Base-by-base conservation (phyloP, 768 basidiomycete genomes). In the Podaxis sp. region DNA sequence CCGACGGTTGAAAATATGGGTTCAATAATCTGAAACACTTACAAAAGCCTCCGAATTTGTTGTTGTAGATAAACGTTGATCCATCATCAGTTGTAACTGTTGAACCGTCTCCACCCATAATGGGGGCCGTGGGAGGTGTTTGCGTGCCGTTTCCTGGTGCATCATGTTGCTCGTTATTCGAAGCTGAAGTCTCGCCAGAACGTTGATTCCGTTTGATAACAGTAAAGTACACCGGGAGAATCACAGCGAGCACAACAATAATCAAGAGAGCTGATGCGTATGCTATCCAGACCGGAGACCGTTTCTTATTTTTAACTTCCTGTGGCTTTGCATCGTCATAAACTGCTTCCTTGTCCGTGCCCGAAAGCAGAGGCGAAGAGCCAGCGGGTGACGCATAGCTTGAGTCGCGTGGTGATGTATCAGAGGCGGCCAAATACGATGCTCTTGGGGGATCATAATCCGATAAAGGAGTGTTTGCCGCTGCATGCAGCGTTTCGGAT, bases 21-120 rank as follows among this genome's bases (percentile, higher is more conserved):
- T 37, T 12, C n/a, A 38, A 58, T 36, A 17, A 33, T 26, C 6
- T 4, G 33, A 50, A 52, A 26, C 58, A 80, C 86, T 82, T 71
- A 87, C 88, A 90, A 69, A 82, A 84, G 44, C 90, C 90, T 37
- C 87, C 92, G 70, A 92, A 90, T 20, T 82, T 75, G 73, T 95
- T 96, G 63, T 78, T 79, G 72, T 96, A 96, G 2, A 80, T 85
- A 74, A 95, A 90, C 1, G 82, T 86, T 1, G 84, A 75, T 1
- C 94, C 95, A 70, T 93, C 83, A 2, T 82, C 85, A 20, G 80
- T 77, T 7, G 80, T 84, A 56, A 94, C 75, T 4, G 78, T 78
- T 30, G 87, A 89, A 10, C 92, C 93, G 69, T 90, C 86, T 17
- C 85, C 84, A 12, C 94, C 94, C 2, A 78, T 76, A 26, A 76